Evolutionary conservation across 768 basidiomycete species (phyloP), one percentile per base, ranked within the genome.

Genomic region (Podaxis sp.): DNA sequence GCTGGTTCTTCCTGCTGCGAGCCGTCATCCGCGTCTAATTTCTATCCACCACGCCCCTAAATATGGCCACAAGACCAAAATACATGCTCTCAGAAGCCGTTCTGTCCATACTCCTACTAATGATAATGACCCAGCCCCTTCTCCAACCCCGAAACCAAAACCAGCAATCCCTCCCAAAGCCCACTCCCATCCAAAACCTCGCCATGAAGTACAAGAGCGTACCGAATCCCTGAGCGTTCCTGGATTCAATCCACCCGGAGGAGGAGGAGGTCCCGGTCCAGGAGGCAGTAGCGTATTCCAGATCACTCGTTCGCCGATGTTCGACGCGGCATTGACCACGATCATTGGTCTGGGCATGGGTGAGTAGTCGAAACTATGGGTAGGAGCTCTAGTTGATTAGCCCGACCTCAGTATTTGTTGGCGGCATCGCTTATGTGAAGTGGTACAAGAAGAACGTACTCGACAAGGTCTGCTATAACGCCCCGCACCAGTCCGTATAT

Each of bases 391-490:
- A 25, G 12, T 60, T 66, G 6, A 36, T 50, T 66, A 6, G 65
- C 59, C 19, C 19, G n/a, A 22, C 40, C 61, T 7, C 64, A 88
- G 85, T 88, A 6, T 89, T 93, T 67, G 68, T 84, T 13, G 89
- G 91, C 43, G 91, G 93, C 53, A 77, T 89, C 9, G 82, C 80
- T 25, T 93, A 93, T 73, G 74, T 91, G 57, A 76, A 79, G 29
- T 93, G 86, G 89, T 94, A 95, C 77, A 94, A 94, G 74, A 82
- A 79, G 66, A 86, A 88, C 66, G 94, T 95, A 19, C 77, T 95
- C 19, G 77, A 85, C 72, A 90, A 96, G 82, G 93, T 90, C 66
- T n/a, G 68, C 59, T 36, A n/a, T 17, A 11, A 4, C 55, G 43
- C 57, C 22, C 37, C 25, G 41, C 53, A 54, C 33, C 61, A 49